A percentile compares a stretch with the other conserved stretches of the same genome.
Conservation (phyloP, 2,329 filamentous ascomycete species). For the Colletotrichum godetiae region DNA sequence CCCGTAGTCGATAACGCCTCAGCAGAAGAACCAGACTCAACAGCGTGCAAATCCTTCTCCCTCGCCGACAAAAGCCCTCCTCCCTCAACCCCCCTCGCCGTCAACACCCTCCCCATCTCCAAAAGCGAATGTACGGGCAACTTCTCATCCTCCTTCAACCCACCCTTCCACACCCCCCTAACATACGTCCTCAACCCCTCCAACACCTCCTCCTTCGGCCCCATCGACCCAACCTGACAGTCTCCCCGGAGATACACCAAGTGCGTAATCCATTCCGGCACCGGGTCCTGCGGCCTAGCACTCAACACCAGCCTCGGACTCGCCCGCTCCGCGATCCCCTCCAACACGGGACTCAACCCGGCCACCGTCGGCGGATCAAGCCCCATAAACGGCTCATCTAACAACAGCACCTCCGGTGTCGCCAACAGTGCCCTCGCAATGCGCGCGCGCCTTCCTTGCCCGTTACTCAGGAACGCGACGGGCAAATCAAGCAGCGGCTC, state of each 20-base stretch:
- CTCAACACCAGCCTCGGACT: conserved; percentile 81
- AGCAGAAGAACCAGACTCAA: conserved; percentile 4
- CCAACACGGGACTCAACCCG: conserved; percentile 77
- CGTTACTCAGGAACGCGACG: conserved; percentile 91
- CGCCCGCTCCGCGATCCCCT: conserved; percentile 72
- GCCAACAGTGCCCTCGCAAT: conserved; percentile 88
- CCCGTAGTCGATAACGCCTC: conserved; percentile 6
- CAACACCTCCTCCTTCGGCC: conserved; percentile 72
- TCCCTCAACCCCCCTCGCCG: conserved; percentile 51
- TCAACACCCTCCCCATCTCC: conserved; percentile 62
- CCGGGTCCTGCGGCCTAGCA: conserved; percentile 83
- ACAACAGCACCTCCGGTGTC: conserved; percentile 81
- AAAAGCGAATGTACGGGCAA: conserved; percentile 60
- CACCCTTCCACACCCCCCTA: conserved; percentile 57
- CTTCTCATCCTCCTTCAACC: conserved; percentile 56
- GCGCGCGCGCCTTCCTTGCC: conserved; percentile 86
- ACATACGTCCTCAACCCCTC: conserved; percentile 62
- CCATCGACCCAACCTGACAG: conserved; percentile 74
- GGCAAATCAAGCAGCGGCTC: conserved; percentile 79
- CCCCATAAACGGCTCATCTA: conserved; percentile 97
- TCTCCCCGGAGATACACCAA: conserved; percentile 77
- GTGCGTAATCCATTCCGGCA: conserved; percentile 93
- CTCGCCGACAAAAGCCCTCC: conserved; percentile 46
- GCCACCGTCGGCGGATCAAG: conserved; percentile 86
- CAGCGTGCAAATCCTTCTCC: conserved; percentile 32